A percentile compares a stretch with the other conserved stretches of the same genome.
Conservation (phyloP, 768 basidiomycete genomes). For the Erythrobasidium yunnanense region DNA sequence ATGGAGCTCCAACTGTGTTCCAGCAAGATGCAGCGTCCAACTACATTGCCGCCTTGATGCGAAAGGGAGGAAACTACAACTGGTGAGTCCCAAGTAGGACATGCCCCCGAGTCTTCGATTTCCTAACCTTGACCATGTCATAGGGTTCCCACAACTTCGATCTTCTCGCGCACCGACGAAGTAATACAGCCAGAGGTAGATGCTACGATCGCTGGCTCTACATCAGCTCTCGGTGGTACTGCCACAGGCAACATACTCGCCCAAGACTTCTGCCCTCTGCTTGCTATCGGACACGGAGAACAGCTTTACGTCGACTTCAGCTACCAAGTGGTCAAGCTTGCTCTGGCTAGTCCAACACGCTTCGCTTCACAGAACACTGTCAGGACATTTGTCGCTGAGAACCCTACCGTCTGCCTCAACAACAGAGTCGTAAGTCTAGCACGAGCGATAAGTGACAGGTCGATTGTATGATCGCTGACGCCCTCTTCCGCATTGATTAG, state of each 20-base stretch:
- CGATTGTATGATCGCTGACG: not conserved
- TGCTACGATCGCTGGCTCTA: slow-evolving; percentile 13
- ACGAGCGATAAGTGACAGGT: too few species aligned
- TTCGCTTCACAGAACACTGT: slow-evolving; percentile 5
- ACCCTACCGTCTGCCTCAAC: not conserved
- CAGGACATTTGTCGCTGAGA: not conserved
- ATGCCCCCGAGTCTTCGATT: too few species aligned
- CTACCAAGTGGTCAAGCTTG: slow-evolving; percentile 22
- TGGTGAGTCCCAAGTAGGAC: too few species aligned
- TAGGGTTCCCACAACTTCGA: slow-evolving; percentile 17
- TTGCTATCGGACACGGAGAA: slow-evolving; percentile 5
- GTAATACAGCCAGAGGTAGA: slow-evolving; percentile 17
- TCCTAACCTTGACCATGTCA: too few species aligned
- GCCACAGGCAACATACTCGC: slow-evolving; percentile 16
- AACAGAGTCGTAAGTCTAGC: not conserved
- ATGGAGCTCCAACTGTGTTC: not conserved
- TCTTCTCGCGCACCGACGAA: slow-evolving; percentile 12
- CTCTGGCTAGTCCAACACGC: slow-evolving; percentile 2
- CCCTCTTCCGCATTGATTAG: too few species aligned
- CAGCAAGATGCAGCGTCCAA: slow-evolving; percentile 14
- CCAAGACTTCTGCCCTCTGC: slow-evolving; percentile 13
- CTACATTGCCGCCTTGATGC: slow-evolving; percentile 12
- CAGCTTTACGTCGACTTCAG: slow-evolving; percentile 15
- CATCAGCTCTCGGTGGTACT: not conserved
- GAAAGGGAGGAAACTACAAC: slow-evolving; percentile 17